phyloP scores from a whole-genome alignment of 2,329 filamentous ascomycete species.

The Saccharata proteae region DNA sequence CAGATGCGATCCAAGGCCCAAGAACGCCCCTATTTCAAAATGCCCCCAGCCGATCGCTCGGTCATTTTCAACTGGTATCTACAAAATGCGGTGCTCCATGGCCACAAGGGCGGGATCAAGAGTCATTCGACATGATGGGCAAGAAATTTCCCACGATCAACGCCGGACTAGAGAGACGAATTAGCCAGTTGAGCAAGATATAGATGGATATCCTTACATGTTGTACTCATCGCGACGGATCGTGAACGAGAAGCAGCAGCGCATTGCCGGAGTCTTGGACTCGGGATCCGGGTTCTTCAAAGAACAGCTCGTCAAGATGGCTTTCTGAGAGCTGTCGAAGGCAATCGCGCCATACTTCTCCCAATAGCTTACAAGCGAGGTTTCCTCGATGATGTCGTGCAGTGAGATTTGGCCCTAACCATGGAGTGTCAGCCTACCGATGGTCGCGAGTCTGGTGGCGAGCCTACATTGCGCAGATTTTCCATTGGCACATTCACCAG shows the following conservation, averaged over 20 bases:
- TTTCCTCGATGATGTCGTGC: constrained; percentile 91
- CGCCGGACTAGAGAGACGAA: constrained; percentile 53
- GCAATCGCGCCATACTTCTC: constrained; percentile 98
- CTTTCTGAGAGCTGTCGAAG: constrained; percentile 88
- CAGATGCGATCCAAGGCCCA: neutral
- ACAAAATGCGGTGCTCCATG: neutral
- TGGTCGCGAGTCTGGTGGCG: no score
- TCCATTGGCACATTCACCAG: constrained; percentile 89
- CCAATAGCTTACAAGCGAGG: constrained; percentile 94
- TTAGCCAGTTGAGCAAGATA: no score
- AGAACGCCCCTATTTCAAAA: no score
- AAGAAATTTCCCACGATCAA: constrained; percentile 96
- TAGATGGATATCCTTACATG: constrained; percentile 82
- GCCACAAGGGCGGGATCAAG: no score
- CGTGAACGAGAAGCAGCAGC: constrained; percentile 96
- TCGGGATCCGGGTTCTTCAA: constrained; percentile 59
- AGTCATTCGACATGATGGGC: constrained; percentile 57
- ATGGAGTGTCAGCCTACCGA: no score
- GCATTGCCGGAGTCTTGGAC: constrained; percentile 60
- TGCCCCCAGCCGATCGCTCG: no score
- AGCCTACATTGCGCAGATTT: constrained; percentile 72
- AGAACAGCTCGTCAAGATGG: constrained; percentile 84
- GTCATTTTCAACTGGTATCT: no score
- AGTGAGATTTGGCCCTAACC: constrained; percentile 79
- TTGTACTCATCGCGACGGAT: constrained; percentile 91